These are phyloP conservation scores for Termitomyces sp. DNA, from an alignment of 1,284 basidiomycete species.

Conservation along the genomic window DNA sequence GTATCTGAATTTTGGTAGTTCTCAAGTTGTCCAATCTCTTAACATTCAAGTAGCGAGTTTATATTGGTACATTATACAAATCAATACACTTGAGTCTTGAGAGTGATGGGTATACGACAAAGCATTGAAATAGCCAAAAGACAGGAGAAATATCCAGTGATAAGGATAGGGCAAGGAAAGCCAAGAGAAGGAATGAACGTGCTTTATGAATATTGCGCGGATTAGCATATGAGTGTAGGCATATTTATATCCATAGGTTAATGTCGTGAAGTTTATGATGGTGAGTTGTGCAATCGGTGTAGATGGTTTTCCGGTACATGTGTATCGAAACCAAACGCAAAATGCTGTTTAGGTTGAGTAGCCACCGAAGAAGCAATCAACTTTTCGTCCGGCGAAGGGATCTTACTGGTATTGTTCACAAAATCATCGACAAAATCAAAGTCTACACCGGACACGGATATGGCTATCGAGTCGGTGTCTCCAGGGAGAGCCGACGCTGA, in stretches of 20 bases:
- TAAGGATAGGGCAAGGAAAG: too few species aligned
- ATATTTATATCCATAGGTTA: too few species aligned
- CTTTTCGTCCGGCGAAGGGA: neutral
- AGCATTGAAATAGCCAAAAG: too few species aligned
- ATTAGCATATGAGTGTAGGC: too few species aligned
- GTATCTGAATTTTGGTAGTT: neutral
- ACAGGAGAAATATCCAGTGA: too few species aligned
- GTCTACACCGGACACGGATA: slow-evolving; percentile 12
- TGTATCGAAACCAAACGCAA: neutral
- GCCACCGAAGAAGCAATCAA: neutral
- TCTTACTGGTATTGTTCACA: too few species aligned
- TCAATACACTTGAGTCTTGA: neutral
- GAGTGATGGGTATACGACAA: neutral
- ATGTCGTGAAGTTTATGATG: neutral
- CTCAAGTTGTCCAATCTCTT: too few species aligned
- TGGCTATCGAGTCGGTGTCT: neutral
- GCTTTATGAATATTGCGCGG: too few species aligned
- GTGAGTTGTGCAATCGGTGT: neutral
- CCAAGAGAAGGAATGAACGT: neutral
- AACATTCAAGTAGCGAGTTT: too few species aligned
- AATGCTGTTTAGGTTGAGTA: neutral
- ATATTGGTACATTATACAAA: neutral
- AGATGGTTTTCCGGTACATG: neutral
- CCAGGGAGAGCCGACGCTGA: slow-evolving; percentile 14
- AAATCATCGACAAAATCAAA: slow-evolving; percentile 9